phyloP scores from a whole-genome alignment of 2,329 filamentous ascomycete species.

The Talaromyces sp. region DNA sequence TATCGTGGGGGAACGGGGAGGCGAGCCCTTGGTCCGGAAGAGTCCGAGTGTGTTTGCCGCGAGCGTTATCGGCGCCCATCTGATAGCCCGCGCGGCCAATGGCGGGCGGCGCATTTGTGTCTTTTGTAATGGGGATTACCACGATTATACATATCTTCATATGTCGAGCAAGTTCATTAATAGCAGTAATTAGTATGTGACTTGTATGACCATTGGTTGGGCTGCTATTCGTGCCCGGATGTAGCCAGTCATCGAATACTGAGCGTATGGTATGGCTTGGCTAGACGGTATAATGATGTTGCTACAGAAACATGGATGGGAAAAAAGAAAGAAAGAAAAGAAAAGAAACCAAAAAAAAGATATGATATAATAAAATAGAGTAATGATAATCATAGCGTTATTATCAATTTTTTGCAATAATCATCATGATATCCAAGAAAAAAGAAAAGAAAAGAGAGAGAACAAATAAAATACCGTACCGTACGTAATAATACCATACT shows the following conservation, averaged over 20 bases:
- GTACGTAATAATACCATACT: background rate
- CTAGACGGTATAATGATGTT: no score
- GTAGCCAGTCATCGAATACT: no score
- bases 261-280: no score
- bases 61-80: background rate
- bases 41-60: background rate
- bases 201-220: background rate
- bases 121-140: background rate
- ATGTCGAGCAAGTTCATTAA: background rate
- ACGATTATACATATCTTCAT: background rate
- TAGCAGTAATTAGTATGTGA: background rate
- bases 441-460: background rate
- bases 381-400: no score
- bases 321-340: background rate
- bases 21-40: background rate
- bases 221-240: background rate
- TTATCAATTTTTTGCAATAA: no score
- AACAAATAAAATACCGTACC: background rate
- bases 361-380: no score
- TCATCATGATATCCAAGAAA: no score
- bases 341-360: no score
- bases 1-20: background rate
- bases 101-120: background rate
- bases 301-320: background rate
- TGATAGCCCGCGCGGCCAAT: slow-evolving; percentile 1